phyloP scores from a whole-genome alignment of 176 grass and related monocot species.

The Oryza longistaminata region DNA sequence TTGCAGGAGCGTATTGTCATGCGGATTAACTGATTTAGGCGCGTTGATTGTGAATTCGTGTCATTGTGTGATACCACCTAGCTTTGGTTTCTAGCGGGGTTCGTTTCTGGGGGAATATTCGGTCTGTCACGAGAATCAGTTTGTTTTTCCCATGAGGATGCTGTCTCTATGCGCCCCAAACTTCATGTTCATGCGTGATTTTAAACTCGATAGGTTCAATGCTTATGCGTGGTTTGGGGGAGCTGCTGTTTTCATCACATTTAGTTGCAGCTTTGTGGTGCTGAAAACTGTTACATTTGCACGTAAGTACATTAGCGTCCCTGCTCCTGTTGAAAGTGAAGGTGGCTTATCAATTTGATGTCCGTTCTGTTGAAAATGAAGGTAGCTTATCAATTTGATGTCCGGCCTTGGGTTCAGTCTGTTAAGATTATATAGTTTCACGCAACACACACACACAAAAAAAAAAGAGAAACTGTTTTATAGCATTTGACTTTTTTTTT shows the following conservation, averaged over 20 bases:
- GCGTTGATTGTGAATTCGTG: background rate
- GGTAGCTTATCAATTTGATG: too few species aligned
- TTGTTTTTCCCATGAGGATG: background rate
- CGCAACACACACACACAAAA: too few species aligned
- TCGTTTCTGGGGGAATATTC: background rate
- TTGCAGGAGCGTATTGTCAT: background rate
- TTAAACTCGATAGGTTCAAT: background rate
- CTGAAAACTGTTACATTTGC: background rate
- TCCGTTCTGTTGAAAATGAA: too few species aligned
- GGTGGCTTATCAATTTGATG: too few species aligned
- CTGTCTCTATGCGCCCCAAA: background rate
- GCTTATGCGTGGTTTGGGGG: too few species aligned
- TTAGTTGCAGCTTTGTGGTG: background rate
- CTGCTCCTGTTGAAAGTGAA: background rate
- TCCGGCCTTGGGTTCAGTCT: too few species aligned
- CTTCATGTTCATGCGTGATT: background rate
- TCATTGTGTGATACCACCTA: background rate
- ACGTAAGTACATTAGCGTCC: background rate
- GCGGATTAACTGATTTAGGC: background rate
- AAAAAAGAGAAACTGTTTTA: too few species aligned
- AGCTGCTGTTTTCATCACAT: background rate
- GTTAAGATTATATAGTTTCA: too few species aligned
- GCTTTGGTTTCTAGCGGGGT: background rate
- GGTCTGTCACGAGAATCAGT: background rate
- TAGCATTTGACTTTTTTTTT: background rate